Percentiles rank a stretch among this genome's conserved stretches.
phyloP scores from a whole-genome alignment of 768 basidiomycete genomes.

The Omphalotus guepiniiformis region DNA sequence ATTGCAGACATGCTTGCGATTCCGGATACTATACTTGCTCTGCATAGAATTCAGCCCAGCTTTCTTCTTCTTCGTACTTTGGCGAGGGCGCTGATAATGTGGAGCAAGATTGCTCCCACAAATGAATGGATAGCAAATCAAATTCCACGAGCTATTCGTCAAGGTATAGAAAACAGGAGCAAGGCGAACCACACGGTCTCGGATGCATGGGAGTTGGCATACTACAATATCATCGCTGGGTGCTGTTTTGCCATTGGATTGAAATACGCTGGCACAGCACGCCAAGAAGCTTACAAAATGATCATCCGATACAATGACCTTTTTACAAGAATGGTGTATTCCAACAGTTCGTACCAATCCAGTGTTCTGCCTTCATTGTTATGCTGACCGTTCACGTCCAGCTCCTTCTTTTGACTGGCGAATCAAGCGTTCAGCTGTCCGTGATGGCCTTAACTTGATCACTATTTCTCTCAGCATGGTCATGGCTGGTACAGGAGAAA shows the following conservation, averaged over 20 bases:
- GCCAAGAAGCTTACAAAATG: slow-evolving; percentile 82
- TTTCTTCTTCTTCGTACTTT: slow-evolving; percentile 82
- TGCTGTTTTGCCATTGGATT: slow-evolving; percentile 89
- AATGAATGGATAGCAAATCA: slow-evolving; percentile 69
- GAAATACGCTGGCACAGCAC: slow-evolving; percentile 92
- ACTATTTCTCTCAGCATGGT: slow-evolving; percentile 86
- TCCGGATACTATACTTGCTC: slow-evolving; percentile 71
- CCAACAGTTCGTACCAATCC: slow-evolving; percentile 62
- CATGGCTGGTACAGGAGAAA: slow-evolving; percentile 96
- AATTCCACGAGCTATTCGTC: slow-evolving; percentile 63
- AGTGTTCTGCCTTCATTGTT: slow-evolving; percentile 4
- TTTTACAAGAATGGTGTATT: slow-evolving; percentile 67
- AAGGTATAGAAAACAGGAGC: slow-evolving; percentile 51
- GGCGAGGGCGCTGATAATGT: slow-evolving; percentile 78
- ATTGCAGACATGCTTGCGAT: slow-evolving; percentile 83
- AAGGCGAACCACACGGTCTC: slow-evolving; percentile 47
- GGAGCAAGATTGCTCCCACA: slow-evolving; percentile 71
- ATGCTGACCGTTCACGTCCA: slow-evolving; percentile 22
- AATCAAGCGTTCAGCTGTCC: slow-evolving; percentile 81
- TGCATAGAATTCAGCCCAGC: slow-evolving; percentile 86
- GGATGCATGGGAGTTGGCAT: slow-evolving; percentile 80
- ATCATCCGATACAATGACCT: slow-evolving; percentile 80
- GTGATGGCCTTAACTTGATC: slow-evolving; percentile 85
- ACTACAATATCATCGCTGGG: slow-evolving; percentile 88
- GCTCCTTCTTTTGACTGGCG: slow-evolving; percentile 81